Evolutionary conservation across 202 grass and related monocot species (phyloP), one percentile per base, ranked within the genome.

Genomic region (Dendrocalamus latiflorus): DNA sequence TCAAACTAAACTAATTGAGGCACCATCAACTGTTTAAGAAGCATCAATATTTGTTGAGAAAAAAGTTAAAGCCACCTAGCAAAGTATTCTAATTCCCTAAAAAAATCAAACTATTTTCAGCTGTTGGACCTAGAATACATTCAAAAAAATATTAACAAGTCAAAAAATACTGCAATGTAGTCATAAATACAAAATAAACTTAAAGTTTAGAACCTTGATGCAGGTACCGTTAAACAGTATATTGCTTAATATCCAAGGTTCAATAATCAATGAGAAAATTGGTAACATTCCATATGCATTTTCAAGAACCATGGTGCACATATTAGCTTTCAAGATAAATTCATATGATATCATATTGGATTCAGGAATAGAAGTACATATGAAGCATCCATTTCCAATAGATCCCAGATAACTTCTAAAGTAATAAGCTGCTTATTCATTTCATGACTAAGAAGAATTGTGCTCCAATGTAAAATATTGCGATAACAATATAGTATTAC

Each of bases 121-220:
- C 3, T 21, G 26, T 50, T 65, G 43, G 17, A 34, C 21, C 6
- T 13, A 65, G 21, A 71, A 78, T 36, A 53, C 65, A 78, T 71
- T 84, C 55, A 69, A 14, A 69, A 8, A 25, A 25, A 18, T 3
- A 37, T 48, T 79, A 63, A 62, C 42, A 82, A 82, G 22, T 22
- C 12, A 43, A 74, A 1, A 51, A 60, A 77, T 51, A 58, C 20
- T 47, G 12, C 25, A 78, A 70, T 11, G 30, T 50, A 50, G n/a
- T 60, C 64, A 70, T 50, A 65, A 9, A n/a, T 56, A 65, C 4
- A 83, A 82, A 65, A 83, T 58, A 71, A 21, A 66, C 17, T 18
- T 18, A 51, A 20, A 43, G 72, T 64, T 77, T 24, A 41, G n/a
- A 79, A 67, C 36, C 63, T 18, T 69, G 21, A 53, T 80, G 36